Base-by-base conservation (phyloP, 805 yeast genomes). In the Saccharomycopsis javanensis region DNA sequence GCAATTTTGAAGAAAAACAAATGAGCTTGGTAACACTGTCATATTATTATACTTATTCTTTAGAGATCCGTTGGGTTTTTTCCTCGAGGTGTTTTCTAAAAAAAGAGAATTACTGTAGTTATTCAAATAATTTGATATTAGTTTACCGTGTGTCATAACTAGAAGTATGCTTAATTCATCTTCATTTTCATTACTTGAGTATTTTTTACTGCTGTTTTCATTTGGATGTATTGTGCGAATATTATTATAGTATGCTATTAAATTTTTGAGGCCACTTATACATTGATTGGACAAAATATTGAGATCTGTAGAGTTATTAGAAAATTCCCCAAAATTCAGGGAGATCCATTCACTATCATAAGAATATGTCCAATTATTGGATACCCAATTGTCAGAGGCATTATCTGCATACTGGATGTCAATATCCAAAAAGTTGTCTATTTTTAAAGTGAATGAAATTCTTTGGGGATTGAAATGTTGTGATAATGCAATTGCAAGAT, bases 61-160 rank as follows among this genome's bases (percentile, higher is more conserved):
- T 10, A 16, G 13, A 6, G 28, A 11, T 16, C 20, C 25, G 11
- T 4, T 28, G 10, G 10, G 15, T 23, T 23, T 50, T 53, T 11
- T n/a, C 16, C 28, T 37, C 6, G 54, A 25, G 3, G 30, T 15
- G n/a, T 30, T 38, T 13, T 42, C 48, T n/a, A 42, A 42, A 23
- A 42, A 13, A 10, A 42, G 25, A 23, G 56, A 27, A 37, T 53
- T 57, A 18, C 30, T 50, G 34, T 45, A 53, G 30, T 38, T 53
- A 30, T 55, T 56, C 54, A 58, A 38, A 46, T 56, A 58, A 37
- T 58, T 58, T 13, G 56, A 56, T 25, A 58, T 54, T 15, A 58
- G 18, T 5, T 42, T 34, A 15, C 55, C 61, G 51, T 58, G 59
- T 2, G 59, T 56, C 11, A 58, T 46, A 23, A 58, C 53, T 16